These are phyloP conservation scores for Casuarina glauca DNA, from an alignment of 306 rosid species.

Conservation along the genomic window DNA sequence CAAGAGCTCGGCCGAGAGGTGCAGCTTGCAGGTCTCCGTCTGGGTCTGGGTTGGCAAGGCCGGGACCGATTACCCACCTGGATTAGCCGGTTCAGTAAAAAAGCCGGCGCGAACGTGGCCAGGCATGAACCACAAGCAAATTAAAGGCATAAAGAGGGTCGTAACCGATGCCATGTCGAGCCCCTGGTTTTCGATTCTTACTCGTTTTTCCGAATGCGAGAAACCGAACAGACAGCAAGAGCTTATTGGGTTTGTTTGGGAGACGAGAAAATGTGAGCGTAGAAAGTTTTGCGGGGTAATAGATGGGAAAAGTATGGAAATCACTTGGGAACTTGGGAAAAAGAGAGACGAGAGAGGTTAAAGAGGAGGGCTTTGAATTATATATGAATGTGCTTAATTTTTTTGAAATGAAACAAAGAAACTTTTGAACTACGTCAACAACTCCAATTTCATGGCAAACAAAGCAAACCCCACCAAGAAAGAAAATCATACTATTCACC, in stretches of 20 bases:
- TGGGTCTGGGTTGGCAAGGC: constrained; percentile 77
- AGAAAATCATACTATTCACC: not conserved
- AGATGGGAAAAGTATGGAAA: constrained; percentile 11
- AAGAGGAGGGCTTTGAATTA: not conserved
- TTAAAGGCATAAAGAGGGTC: constrained; percentile 13
- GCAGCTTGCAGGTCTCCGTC: constrained; percentile 65
- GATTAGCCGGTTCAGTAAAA: constrained; percentile 67
- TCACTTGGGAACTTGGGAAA: constrained; percentile 24
- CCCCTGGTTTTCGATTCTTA: not conserved
- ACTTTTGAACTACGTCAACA: not conserved
- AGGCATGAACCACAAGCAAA: constrained; percentile 18
- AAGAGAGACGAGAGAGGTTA: constrained; percentile 21
- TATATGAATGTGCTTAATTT: not conserved
- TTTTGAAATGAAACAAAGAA: not conserved
- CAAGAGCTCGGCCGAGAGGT: constrained; percentile 91
- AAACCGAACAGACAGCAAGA: constrained; percentile 5
- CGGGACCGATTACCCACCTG: constrained; percentile 63
- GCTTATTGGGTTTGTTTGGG: constrained; percentile 18
- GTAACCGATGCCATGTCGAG: constrained; percentile 44
- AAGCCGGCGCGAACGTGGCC: constrained; percentile 44
- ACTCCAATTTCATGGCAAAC: not conserved
- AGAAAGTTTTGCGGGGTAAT: constrained; percentile 16
- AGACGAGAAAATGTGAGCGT: constrained; percentile 29
- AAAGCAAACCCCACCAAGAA: not conserved
- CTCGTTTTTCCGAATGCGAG: not conserved